Percentiles rank a stretch among this genome's conserved stretches.
These are phyloP conservation scores for Aspergillus novofumigatus DNA, from an alignment of 2,329 filamentous ascomycete genomes.

Conservation along the genomic window DNA sequence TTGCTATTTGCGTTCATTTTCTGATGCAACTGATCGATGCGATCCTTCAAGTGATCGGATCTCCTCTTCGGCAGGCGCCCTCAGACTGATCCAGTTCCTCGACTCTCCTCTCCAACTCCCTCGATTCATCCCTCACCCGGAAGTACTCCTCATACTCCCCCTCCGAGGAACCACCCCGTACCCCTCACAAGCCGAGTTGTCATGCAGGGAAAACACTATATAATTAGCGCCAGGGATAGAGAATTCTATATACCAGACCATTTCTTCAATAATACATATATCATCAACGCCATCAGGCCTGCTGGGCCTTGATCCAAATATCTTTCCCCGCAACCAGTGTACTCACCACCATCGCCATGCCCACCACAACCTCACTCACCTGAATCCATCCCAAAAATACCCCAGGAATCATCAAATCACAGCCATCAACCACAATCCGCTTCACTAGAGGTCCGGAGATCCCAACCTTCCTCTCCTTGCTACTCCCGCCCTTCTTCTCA, in stretches of 20 bases:
- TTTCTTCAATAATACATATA: neutral
- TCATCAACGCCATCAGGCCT: neutral
- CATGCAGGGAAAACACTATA: neutral
- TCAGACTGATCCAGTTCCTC: neutral
- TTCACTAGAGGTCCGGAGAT: slow-evolving; percentile 39
- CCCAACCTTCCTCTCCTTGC: slow-evolving; percentile 5
- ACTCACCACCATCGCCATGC: slow-evolving; percentile 56
- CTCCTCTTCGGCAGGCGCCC: neutral
- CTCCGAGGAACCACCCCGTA: slow-evolving; percentile 4
- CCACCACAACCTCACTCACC: slow-evolving; percentile 50
- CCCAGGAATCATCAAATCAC: slow-evolving; percentile 62
- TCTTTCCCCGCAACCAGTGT: slow-evolving; percentile 58
- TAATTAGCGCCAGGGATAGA: neutral
- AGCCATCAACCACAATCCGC: slow-evolving; percentile 52
- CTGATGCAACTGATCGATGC: neutral
- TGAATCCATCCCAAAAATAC: slow-evolving; percentile 58
- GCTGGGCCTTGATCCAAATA: slow-evolving; percentile 49
- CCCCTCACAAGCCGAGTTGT: neutral
- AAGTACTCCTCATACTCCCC: slow-evolving; percentile 6
- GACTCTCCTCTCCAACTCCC: neutral
- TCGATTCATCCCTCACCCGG: neutral
- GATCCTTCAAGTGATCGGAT: neutral
- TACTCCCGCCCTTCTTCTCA: slow-evolving; percentile 16
- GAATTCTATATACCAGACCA: neutral
- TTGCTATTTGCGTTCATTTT: slow-evolving; percentile 1